A percentile compares a stretch with the other conserved stretches of the same genome.
Evolutionary conservation across 345 rosid species (phyloP).

Genomic region (Gynandropsis gynandra): DNA sequence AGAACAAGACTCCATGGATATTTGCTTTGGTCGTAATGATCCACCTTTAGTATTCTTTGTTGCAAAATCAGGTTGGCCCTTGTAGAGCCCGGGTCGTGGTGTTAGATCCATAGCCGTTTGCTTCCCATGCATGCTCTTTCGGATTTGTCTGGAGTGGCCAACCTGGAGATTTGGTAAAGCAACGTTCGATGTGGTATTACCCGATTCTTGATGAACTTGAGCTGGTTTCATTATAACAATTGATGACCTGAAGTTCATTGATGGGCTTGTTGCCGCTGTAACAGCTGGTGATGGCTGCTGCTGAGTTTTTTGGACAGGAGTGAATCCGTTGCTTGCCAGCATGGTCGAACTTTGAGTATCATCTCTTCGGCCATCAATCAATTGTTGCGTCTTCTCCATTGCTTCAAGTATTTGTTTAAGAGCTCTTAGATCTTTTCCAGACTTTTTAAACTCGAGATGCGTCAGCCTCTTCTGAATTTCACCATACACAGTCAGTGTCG

Average conservation of each 20-base stretch:
- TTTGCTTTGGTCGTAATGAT: conserved; percentile 23
- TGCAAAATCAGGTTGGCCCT: conserved; percentile 29
- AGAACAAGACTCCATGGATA: conserved; percentile 24
- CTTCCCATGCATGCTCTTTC: conserved; percentile 33
- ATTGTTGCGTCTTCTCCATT: conserved; percentile 58
- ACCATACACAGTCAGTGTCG: conserved; percentile 54
- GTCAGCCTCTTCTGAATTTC: conserved; percentile 76
- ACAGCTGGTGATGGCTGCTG: conserved; percentile 29
- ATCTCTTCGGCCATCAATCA: conserved; percentile 33
- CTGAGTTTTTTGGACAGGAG: conserved; percentile 28
- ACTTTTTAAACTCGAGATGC: conserved; percentile 59
- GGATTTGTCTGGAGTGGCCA: conserved; percentile 28
- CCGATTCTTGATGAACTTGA: conserved; percentile 28
- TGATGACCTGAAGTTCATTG: conserved; percentile 41
- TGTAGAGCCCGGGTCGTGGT: conserved; percentile 30
- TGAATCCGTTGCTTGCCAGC: conserved; percentile 20
- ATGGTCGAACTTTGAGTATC: conserved; percentile 24
- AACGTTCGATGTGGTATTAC: conserved; percentile 28
- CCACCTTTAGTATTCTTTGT: conserved; percentile 29
- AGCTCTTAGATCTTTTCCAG: conserved; percentile 85
- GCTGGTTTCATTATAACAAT: conserved; percentile 51
- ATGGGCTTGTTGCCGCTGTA: conserved; percentile 27
- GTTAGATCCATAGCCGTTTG: conserved; percentile 40
- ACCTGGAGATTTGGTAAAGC: conserved; percentile 30
- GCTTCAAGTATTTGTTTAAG: conserved; percentile 82